Conservation (phyloP, 306 rosid species). For the Sechiopsis laciniata region DNA sequence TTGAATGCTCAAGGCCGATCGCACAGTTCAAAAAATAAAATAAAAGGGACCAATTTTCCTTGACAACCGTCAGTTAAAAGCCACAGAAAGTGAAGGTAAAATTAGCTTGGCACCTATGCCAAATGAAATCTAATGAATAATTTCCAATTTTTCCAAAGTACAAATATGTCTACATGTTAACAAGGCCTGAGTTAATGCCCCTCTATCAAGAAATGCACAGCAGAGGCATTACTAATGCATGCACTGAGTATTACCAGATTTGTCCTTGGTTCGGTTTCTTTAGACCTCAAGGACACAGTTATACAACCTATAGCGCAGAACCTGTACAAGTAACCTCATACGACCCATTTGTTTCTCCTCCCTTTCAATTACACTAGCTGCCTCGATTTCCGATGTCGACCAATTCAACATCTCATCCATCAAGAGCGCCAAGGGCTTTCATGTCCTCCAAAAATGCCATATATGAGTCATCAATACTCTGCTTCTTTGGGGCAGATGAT, state of each 20-base stretch:
- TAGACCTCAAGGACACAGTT: neutral
- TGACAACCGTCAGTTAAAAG: neutral
- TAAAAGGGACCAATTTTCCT: neutral
- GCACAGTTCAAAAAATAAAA: neutral
- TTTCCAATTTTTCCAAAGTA: slow-evolving; percentile 3
- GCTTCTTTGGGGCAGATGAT: slow-evolving; percentile 48
- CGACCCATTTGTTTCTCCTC: slow-evolving; percentile 1
- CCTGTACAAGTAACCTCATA: neutral
- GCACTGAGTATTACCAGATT: neutral
- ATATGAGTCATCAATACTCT: slow-evolving; percentile 72
- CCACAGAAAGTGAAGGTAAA: neutral
- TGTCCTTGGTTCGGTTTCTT: neutral
- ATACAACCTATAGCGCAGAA: neutral
- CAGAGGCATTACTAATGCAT: neutral
- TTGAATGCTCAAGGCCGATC: neutral
- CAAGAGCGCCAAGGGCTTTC: slow-evolving; percentile 97
- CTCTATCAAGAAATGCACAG: slow-evolving; percentile 18
- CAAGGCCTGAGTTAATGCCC: slow-evolving; percentile 18
- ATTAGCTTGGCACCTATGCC: neutral
- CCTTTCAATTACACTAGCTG: neutral
- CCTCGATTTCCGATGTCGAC: neutral
- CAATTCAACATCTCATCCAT: slow-evolving; percentile 34
- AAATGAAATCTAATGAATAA: neutral
- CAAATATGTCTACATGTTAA: slow-evolving; percentile 12
- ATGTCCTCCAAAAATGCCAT: slow-evolving; percentile 83